phyloP scores from a whole-genome alignment of 331 rosid genomes.

The Pyrus hybrid region DNA sequence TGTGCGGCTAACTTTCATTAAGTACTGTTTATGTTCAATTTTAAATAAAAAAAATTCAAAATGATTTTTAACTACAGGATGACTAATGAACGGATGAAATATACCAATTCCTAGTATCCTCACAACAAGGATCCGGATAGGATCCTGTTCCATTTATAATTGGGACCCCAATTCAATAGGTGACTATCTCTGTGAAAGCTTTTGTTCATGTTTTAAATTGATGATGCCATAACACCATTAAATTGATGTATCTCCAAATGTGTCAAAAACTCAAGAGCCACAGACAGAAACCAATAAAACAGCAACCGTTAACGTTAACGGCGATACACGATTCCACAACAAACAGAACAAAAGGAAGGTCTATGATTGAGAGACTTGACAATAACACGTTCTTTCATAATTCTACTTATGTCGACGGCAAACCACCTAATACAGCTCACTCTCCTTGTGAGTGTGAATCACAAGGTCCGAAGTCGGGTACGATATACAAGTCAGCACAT shows the following conservation, averaged over 20 bases:
- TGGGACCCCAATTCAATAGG: too few species aligned
- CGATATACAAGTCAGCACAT: slow-evolving; percentile 61
- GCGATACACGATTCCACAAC: neutral
- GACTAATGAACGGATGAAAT: too few species aligned
- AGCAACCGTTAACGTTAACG: neutral
- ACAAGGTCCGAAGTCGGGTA: slow-evolving; percentile 65
- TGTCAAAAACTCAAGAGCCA: neutral
- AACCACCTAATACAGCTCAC: slow-evolving; percentile 53
- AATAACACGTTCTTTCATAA: neutral
- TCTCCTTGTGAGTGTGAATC: slow-evolving; percentile 81
- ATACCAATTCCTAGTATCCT: too few species aligned
- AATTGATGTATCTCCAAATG: too few species aligned
- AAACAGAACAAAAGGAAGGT: neutral
- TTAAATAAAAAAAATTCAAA: too few species aligned
- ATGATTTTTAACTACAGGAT: too few species aligned
- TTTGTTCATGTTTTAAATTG: too few species aligned
- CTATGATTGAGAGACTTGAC: neutral
- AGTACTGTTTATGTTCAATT: rapidly evolving
- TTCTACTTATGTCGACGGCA: neutral
- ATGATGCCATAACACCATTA: too few species aligned
- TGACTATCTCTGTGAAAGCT: too few species aligned
- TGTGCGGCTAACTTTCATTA: too few species aligned
- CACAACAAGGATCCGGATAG: too few species aligned
- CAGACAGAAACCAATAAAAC: neutral
- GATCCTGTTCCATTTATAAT: too few species aligned